Base-by-base conservation (phyloP, 768 basidiomycete genomes). In the Kwoniella newhampshirensis region DNA sequence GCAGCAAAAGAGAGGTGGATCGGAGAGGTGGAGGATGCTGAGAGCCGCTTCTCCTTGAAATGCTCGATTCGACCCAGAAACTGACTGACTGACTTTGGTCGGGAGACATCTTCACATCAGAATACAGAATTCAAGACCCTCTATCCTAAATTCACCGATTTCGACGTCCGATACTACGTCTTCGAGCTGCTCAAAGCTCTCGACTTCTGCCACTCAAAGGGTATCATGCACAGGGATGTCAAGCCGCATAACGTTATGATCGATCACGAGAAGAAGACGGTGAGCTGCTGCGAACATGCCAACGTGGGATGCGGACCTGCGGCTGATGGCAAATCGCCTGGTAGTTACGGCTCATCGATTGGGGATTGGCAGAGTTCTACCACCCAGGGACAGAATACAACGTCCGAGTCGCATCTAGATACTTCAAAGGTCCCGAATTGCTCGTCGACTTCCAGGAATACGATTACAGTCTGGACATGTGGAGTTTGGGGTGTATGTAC, bases 211-310 rank as follows among this genome's bases (percentile, higher is more conserved):
- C 94, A 98, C 77, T 98, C 94, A 27, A 91, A 93, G 68, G 94
- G 94, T 8, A 97, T 98, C 76, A 97, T 97, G 91, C 93, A 97
- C 76, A 82, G 94, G 66, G 94, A 97, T 75, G 94, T 98, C 57
- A 98, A 98, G 75, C 94, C 94, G 12, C 92, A 96, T 78, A 98
- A 98, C 77, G 91, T 98, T 52, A 97, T 98, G 92, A 97, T 97
- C 77, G 94, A 98, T 77, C 93, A 97, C 75, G 91, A 97, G 69
- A 88, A 88, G 77, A 86, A 90, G 75, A 90, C 93, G 81, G 92
- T 90, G 70, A 59, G 79, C 73, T n/a, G n/a, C 18, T 44, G 23
- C 23, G n/a, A 30, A 37, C n/a, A n/a, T n/a, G n/a, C n/a, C n/a
- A n/a, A n/a, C n/a, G n/a, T n/a, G n/a, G n/a, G n/a, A n/a, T n/a